Base-by-base conservation (phyloP, 129 eudicot species). In the Erigeron canadensis region DNA sequence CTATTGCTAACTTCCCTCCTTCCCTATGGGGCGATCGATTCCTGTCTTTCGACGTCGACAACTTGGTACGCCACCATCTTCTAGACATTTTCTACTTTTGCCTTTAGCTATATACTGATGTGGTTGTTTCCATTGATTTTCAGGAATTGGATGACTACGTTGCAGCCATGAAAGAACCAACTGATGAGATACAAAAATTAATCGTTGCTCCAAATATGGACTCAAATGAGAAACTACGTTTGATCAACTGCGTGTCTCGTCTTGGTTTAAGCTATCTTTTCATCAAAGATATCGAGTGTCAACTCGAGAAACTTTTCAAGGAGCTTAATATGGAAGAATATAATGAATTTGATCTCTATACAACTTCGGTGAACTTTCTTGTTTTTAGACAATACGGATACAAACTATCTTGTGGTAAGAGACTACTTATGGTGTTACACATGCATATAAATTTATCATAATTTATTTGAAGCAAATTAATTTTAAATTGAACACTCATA, bases 311-410 rank as follows among this genome's bases (percentile, higher is more conserved):
- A 34, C 65, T 60, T 60, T 60, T 60, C 10, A 60, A 60, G 6
- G 66, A 61, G 66, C n/a, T 61, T 61, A 10, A 61, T 18, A 28
- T 61, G 43, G 7, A 28, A 61, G 44, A 61, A 13, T 61, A 61
- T 21, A 9, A 15, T 12, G 44, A 61, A 61, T 19, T 38, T 11
- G 66, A 61, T 61, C 19, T 61, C 6, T 37, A 61, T 38, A 61
- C 42, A 61, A 61, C 16, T 61, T 61, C 66, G 4, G 41, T 38
- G 34, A 19, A 61, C 45, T 61, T 61, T 34, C 66, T 12, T 28
- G 17, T 61, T 61, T 61, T 28, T 10, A 34, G 66, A 61, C 21
- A 15, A 19, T 45, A 28, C 13, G 66, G 66, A 28, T 61, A 34
- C 9, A 37, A 61, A 15, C 11, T 61, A 21, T 38, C 66, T 61